Evolutionary conservation across 805 yeast species (phyloP).

Genomic region (Ogataea trehalophila): DNA sequence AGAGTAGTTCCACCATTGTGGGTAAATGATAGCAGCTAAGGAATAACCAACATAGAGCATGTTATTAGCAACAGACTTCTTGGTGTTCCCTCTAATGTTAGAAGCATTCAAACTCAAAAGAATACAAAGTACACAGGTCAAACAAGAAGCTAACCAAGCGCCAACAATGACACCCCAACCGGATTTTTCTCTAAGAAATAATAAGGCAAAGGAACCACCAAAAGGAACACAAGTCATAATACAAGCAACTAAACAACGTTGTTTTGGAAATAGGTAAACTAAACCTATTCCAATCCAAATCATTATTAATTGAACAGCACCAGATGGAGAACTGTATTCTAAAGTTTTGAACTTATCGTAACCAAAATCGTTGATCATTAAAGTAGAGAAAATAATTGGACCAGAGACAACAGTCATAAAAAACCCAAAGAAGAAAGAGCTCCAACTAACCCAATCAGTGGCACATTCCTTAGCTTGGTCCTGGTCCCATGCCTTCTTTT

Average conservation of each 20-base stretch:
- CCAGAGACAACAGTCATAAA: constrained; percentile 41
- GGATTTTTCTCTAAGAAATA: constrained; percentile 8
- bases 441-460: constrained; percentile 47
- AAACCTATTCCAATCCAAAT: constrained; percentile 23
- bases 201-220: constrained; percentile 19
- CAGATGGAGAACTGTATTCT: constrained; percentile 27
- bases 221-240: constrained; percentile 19
- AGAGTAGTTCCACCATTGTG: constrained; percentile 54
- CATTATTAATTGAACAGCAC: constrained; percentile 25
- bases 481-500: constrained; percentile 48
- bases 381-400: constrained; percentile 31
- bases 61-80: constrained; percentile 55
- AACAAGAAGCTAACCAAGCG: constrained; percentile 20
- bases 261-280: constrained; percentile 17
- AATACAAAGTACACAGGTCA: constrained; percentile 14
- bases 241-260: constrained; percentile 17
- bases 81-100: constrained; percentile 64
- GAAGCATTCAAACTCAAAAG: constrained; percentile 21
- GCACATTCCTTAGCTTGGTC: constrained; percentile 52
- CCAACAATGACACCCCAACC: constrained; percentile 22
- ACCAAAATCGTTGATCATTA: constrained; percentile 30
- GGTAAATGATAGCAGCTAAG: constrained; percentile 61
- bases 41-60: constrained; percentile 56
- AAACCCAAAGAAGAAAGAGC: constrained; percentile 39
- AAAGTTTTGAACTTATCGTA: constrained; percentile 23